phyloP scores from a whole-genome alignment of 345 rosid species.

The Boechera divaricarpa region DNA sequence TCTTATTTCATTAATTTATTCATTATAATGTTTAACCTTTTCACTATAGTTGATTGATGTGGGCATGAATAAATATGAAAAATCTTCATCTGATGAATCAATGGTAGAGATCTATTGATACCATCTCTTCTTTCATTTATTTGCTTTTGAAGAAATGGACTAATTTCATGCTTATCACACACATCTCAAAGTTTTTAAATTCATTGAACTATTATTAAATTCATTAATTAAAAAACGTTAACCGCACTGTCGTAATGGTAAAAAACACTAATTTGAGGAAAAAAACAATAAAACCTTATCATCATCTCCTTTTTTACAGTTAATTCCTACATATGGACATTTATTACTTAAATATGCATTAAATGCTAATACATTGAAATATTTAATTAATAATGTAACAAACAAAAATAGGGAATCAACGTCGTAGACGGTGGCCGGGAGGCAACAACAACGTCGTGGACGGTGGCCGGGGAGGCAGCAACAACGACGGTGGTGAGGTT shows the following conservation, averaged over 20 bases:
- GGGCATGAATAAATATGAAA: constrained; percentile 21
- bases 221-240: not conserved
- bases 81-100: constrained; percentile 1
- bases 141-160: not conserved
- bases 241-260: not conserved
- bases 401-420: constrained; percentile 24
- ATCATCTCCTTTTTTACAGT: constrained; percentile 12
- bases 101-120: constrained; percentile 12
- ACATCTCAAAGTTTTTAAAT: not conserved
- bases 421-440: not conserved
- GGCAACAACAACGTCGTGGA: constrained; percentile 10
- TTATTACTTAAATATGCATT: constrained; percentile 18
- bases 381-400: not conserved
- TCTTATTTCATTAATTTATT: constrained; percentile 13
- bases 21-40: not conserved
- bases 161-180: not conserved
- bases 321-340: not conserved
- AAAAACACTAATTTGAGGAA: not conserved
- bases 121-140: constrained; percentile 2
- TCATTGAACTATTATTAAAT: constrained; percentile 23
- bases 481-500: constrained; percentile 10
- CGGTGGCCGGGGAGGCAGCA: not conserved
- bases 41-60: constrained; percentile 33
- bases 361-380: not conserved
- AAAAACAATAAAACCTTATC: constrained; percentile 4